Evolutionary conservation across 331 rosid genomes (phyloP).

Genomic region (Malus hybrid): DNA sequence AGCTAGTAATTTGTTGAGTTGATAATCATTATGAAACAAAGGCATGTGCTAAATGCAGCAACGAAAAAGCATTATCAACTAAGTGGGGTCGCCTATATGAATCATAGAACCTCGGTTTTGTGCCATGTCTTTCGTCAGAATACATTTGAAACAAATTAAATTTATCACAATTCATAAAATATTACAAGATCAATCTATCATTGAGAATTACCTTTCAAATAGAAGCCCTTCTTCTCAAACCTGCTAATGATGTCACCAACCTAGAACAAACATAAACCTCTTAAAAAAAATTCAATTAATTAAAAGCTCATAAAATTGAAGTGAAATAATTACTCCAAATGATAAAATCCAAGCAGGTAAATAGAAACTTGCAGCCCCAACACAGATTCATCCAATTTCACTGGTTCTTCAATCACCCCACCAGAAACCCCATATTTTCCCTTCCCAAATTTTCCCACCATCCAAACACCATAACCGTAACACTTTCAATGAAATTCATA

Average conservation of each 20-base stretch:
- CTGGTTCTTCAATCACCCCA: background rate
- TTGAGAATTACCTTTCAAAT: conserved; percentile 48
- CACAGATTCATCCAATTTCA: background rate
- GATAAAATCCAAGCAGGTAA: background rate
- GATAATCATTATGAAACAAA: background rate
- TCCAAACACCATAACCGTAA: background rate
- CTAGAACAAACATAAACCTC: conserved; percentile 27
- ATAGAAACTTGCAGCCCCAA: background rate
- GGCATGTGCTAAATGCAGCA: background rate
- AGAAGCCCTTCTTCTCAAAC: conserved; percentile 94
- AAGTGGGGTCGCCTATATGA: too few relatives aligned
- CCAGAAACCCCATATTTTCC: background rate
- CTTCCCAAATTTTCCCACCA: background rate
- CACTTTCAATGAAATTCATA: background rate
- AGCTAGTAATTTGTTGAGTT: background rate
- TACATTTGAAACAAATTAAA: too few relatives aligned
- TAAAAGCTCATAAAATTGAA: too few relatives aligned
- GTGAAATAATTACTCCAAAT: background rate
- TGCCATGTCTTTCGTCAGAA: too few relatives aligned
- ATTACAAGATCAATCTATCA: background rate
- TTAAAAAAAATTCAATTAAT: too few relatives aligned
- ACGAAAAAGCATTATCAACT: too few relatives aligned
- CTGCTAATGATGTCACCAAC: conserved; percentile 83
- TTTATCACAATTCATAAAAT: background rate
- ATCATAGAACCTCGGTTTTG: too few relatives aligned